Base-by-base conservation (phyloP, 192 early-diverging fungal species). In the Irineochytrium annulatum region DNA sequence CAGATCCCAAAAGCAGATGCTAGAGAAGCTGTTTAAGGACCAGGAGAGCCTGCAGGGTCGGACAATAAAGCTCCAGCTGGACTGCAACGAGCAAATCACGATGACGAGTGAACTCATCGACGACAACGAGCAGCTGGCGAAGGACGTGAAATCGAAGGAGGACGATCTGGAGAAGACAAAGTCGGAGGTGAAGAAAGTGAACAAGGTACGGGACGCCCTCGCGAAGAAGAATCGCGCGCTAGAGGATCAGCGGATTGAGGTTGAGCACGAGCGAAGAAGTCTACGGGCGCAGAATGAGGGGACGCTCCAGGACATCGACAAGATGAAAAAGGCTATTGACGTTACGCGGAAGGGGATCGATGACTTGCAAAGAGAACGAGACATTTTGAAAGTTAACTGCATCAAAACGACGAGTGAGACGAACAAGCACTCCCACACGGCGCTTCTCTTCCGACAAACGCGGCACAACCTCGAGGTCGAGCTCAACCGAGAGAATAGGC, bases 391-490 rank as follows among this genome's bases (percentile, higher is more conserved):
- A 33, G 33, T 53, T 0, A 79, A 77, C 55, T 63, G 64, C 33
- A 55, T 56, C 46, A 78, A 76, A 59, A 65, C 77, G n/a, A 53
- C 56, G 27, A 44, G 14, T 3, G 80, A 82, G 55, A 49, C 77
- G 1, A 44, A 60, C 26, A 62, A 60, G 1, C 52, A 66, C 44
- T 59, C 34, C 3, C 70, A 71, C 39, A 51, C 73, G 52, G 35
- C 71, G 14, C 20, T 77, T 13, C 63, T 80, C 6, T 67, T 71
- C 22, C 61, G 66, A 52, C 81, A 83, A 55, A 64, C 70, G 33
- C 75, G 77, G 20, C 74, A 73, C 59, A 81, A 79, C 48, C 65
- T 85, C 24, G 77, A 84, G 60, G 63, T 85, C 16, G 80, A 84
- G n/a, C 49, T 82, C 2, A 67, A 32, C 1, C 34, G 73, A 39